Evolutionary conservation across 2,329 filamentous ascomycete species (phyloP), one percentile per base, ranked within the genome.

Genomic region (Aphanoascus verrucosus): DNA sequence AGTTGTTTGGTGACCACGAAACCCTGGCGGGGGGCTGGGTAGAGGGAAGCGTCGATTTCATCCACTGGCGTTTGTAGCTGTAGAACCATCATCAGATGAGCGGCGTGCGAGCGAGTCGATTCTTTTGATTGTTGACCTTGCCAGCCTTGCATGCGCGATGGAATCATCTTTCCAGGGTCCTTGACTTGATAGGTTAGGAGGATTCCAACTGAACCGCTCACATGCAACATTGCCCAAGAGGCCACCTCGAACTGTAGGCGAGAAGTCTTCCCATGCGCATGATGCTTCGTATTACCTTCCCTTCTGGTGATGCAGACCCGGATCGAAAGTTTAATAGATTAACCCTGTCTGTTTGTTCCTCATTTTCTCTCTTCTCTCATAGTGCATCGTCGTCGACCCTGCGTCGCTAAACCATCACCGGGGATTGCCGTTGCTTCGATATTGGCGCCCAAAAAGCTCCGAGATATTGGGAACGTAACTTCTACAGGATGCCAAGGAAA

Each of bases 251-350:
- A 20, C n/a, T 14, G 37, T 40, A 14, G 37, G 15, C 15, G 15
- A 40, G 37, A 40, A 14, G 4, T 45, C n/a, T 12, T 20, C 15
- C 19, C 8, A 42, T 19, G n/a, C n/a, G n/a, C n/a, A n/a, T n/a
- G n/a, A n/a, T n/a, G 42, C 19, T 40, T 40, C 46, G 46, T 49
- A 49, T 49, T 49, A 19, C 38, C 32, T 37, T 38, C 7, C 17
- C 15, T 6, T 23, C 23, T 31, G 11, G 41, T 28, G n/a, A 46
- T 46, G 23, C 20, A 46, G 17, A 28, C 12, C 17, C 34, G 17
- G 17, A 34, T 34, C 19, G 46, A 49, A 49, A 35, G 28, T 46
- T 35, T 34, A 46, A 35, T 35, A 35, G 15, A 46, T 34, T 46
- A n/a, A 31, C 6, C 9, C 14, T 20, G 12, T 42, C 12, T 38